phyloP scores from a whole-genome alignment of 805 yeast species.

The Wickerhamomyces sydowiorum region DNA sequence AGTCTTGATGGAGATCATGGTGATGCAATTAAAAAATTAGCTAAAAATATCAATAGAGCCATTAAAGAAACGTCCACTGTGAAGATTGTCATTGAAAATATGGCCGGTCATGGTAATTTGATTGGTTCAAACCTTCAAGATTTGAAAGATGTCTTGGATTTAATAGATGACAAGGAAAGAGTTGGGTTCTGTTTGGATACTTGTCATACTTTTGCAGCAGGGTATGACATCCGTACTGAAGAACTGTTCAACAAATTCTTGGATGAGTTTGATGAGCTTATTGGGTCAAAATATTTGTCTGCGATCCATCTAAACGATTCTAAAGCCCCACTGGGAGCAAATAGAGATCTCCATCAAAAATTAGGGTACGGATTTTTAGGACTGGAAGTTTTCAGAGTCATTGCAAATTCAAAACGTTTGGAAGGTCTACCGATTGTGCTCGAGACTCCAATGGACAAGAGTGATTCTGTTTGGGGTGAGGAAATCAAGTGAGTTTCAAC shows the following conservation, averaged over 20 bases:
- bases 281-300: conserved; percentile 71
- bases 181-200: conserved; percentile 98
- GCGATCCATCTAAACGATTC: conserved; percentile 93
- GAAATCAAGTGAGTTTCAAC: conserved; percentile 53
- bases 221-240: conserved; percentile 73
- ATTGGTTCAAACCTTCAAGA: conserved; percentile 82
- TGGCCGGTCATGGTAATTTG: conserved; percentile 96
- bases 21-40: conserved; percentile 62
- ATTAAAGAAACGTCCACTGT: conserved; percentile 70
- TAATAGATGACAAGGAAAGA: conserved; percentile 73
- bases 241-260: conserved; percentile 62
- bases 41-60: conserved; percentile 75
- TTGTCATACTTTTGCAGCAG: conserved; percentile 95
- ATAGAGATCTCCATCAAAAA: conserved; percentile 86
- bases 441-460: conserved; percentile 78
- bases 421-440: conserved; percentile 70
- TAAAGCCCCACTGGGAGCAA: conserved; percentile 86
- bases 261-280: conserved; percentile 62
- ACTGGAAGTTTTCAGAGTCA: conserved; percentile 69
- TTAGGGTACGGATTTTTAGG: conserved; percentile 89
- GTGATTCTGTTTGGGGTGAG: conserved; percentile 64
- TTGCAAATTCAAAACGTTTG: conserved; percentile 65
- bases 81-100: conserved; percentile 86
- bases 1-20: conserved; percentile 66
- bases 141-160: conserved; percentile 62